Conservation (phyloP, 164 flowering plant genomes). For the Vitis rupestris region DNA sequence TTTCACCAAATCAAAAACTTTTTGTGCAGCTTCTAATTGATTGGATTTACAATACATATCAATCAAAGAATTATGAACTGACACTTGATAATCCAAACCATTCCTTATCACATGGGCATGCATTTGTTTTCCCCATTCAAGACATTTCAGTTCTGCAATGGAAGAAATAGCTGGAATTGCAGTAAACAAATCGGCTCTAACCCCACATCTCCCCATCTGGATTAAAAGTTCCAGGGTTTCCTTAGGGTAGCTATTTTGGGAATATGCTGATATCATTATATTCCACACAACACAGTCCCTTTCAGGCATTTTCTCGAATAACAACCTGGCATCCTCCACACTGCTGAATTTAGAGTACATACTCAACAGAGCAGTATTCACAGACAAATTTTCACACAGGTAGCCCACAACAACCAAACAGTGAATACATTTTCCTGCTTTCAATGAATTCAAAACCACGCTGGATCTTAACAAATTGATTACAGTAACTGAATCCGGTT, state of each 20-base stretch:
- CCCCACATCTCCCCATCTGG: slow-evolving; percentile 38
- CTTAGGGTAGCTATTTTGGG: slow-evolving; percentile 34
- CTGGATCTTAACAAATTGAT: slow-evolving; percentile 37
- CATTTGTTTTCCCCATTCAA: slow-evolving; percentile 38
- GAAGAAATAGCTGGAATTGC: slow-evolving; percentile 46
- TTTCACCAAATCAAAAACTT: slow-evolving; percentile 33
- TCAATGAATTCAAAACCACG: slow-evolving; percentile 37
- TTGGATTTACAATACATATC: slow-evolving; percentile 58
- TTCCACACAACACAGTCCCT: slow-evolving; percentile 63
- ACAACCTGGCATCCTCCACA: slow-evolving; percentile 29
- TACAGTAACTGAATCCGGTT: slow-evolving; percentile 27
- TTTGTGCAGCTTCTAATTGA: slow-evolving; percentile 27
- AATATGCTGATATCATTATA: slow-evolving; percentile 46
- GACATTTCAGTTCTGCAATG: slow-evolving; percentile 42
- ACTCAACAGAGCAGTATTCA: slow-evolving; percentile 51
- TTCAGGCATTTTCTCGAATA: slow-evolving; percentile 45
- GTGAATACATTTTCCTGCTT: slow-evolving; percentile 35
- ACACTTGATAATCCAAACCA: slow-evolving; percentile 40
- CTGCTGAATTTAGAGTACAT: slow-evolving; percentile 50
- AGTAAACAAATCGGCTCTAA: slow-evolving; percentile 50
- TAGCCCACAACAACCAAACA: slow-evolving; percentile 31
- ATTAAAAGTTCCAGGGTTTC: slow-evolving; percentile 37
- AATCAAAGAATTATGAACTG: slow-evolving; percentile 57
- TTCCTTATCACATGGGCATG: slow-evolving; percentile 56
- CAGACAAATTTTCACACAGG: slow-evolving; percentile 29